Base-by-base conservation (phyloP, 2,329 filamentous ascomycete genomes). In the Rhinocladiella mackenziei region DNA sequence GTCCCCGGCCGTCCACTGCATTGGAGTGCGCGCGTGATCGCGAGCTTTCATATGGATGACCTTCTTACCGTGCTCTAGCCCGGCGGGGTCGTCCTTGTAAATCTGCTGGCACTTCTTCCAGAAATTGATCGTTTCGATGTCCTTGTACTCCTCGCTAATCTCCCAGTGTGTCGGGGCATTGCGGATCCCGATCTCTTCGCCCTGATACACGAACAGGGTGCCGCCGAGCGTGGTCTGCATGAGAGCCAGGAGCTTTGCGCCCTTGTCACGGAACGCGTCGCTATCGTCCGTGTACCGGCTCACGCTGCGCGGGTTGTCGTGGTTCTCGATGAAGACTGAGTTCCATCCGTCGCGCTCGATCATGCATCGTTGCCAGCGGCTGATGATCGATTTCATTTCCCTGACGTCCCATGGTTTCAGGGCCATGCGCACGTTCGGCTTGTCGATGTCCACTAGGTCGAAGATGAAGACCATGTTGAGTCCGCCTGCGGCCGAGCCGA, bases 171-270 rank as follows among this genome's bases (percentile, higher is more conserved):
- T 62, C 2, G 81, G 80, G 14, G 82, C 70, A 55, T 84, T 84
- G 23, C 73, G 68, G 76, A 83, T 83, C 13, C 79, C 81, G 23
- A 84, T 69, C 62, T 85, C 81, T 58, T 85, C 79, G 9, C 81
- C 81, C 60, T 84, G 81, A 58, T 83, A 84, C n/a, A 84, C 65
- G 56, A 81, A 84, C 0, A 80, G 69, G 0, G 81, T 83, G 11
- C 81, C 81, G 2, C 75, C 71, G 51, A 60, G 45, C 5, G 59
- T 62, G 9, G 59, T 60, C 39, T 61, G 52, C 65, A 73, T 75
- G 46, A 70, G 56, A 4, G 68, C 68, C 18, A 70, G 62, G 52
- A 73, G 62, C 54, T 71, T 77, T 35, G 65, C 70, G 51, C 65
- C 68, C 43, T 70, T 61, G 53, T 69, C 67, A 20, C 68, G 65